Evolutionary conservation across 495 filamentous ascomycete genomes (phyloP), one percentile per base, ranked within the genome.

Genomic region (Aspergillus mulundensis): DNA sequence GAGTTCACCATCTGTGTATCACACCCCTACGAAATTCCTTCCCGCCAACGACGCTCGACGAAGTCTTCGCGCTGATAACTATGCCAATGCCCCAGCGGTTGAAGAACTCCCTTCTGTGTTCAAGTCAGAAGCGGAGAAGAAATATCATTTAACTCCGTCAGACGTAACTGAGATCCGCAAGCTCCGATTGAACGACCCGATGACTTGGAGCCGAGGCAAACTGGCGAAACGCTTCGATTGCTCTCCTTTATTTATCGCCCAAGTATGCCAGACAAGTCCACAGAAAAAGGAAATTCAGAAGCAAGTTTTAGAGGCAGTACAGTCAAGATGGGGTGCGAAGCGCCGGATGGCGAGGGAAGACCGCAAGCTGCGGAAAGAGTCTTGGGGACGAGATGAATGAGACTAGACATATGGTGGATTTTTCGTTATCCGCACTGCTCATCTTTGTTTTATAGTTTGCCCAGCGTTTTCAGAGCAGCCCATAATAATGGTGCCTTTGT

Each of bases 21-120:
- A 95, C 68, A 98, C 94, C 3, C 94, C 94, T 28, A 77, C 83
- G 54, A 91, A 89, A 59, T 98, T 98, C 76, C 85, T 98, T 15
- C 95, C 94, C 25, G 74, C 77, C 57, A 74, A 78, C 56, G 95
- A 98, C 74, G 81, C 81, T 7, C 86, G 93, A 25, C 83, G 84
- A 53, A 70, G 72, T 47, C 72, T 91, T 57, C 72, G 75, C 16
- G 48, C 65, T 19, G 69, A 71, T 28, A 40, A 61, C 10, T 38
- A 63, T 12, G 21, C 55, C 16, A 57, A 62, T 7, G 7, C 48
- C 7, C 56, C 52, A 7, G 61, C 67, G 20, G 40, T 66, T 16
- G 67, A 69, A 20, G 60, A 60, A 8, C 77, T 88, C 14, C 85
- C 86, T 10, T 75, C 85, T 8, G 74, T 85, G 0, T 68, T 85